These are phyloP conservation scores for Podaxis sp. DNA, from an alignment of 768 basidiomycete genomes.

Conservation along the genomic window DNA sequence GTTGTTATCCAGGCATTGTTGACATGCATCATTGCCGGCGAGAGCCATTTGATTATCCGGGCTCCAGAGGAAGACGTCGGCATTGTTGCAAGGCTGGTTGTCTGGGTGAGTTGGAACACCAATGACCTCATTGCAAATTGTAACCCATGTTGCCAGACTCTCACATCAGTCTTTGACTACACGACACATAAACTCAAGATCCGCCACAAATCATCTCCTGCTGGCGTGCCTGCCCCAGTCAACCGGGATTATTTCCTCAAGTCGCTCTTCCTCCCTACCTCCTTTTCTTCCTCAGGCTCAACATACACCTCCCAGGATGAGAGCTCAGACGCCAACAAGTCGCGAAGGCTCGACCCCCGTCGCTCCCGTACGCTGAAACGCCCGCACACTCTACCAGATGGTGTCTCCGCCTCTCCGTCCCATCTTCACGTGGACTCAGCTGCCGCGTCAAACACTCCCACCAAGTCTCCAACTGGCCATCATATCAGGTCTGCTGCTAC, in stretches of 20 bases:
- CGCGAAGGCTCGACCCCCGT: conserved; percentile 11
- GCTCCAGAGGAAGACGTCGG: conserved; percentile 65
- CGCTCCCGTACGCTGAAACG: conserved; percentile 13
- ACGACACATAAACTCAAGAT: conserved; percentile 58
- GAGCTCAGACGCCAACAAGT: conserved; percentile 19
- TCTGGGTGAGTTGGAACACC: conserved; percentile 46
- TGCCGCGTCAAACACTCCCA: neutral
- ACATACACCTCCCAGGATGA: conserved; percentile 25
- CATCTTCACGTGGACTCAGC: conserved; percentile 1
- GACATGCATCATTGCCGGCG: conserved; percentile 60
- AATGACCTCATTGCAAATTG: neutral
- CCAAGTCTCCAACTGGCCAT: conserved; percentile 2
- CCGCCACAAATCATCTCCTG: conserved; percentile 23
- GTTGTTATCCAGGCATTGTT: conserved; percentile 67
- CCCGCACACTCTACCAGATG: conserved; percentile 9
- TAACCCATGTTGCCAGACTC: conserved; percentile 41
- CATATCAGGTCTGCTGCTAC: neutral
- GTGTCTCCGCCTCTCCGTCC: neutral
- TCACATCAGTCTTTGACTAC: conserved; percentile 60
- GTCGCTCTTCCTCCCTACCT: conserved; percentile 29
- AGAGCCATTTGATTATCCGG: conserved; percentile 64
- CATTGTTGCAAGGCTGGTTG: conserved; percentile 55
- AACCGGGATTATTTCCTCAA: conserved; percentile 23
- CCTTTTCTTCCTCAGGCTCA: conserved; percentile 15
- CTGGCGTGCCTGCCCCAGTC: conserved; percentile 7